Conservation (phyloP, 192 early-diverging fungal genomes). For the Spinellus fusiger region DNA sequence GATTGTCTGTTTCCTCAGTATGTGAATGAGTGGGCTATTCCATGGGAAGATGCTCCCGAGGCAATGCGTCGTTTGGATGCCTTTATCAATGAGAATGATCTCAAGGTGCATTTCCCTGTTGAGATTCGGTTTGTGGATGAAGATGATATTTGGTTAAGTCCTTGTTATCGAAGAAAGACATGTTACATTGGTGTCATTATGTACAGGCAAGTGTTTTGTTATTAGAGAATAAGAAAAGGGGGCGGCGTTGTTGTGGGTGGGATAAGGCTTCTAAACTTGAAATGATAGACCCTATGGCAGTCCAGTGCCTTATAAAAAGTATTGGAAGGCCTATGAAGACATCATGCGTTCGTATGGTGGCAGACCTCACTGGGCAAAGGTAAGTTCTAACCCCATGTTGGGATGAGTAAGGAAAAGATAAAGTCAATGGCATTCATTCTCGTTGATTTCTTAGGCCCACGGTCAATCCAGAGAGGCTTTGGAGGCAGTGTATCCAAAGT, state of each 20-base stretch:
- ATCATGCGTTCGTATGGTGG: constrained; percentile 63
- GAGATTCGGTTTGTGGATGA: constrained; percentile 64
- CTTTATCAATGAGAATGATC: constrained; percentile 46
- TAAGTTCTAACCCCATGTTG: not conserved
- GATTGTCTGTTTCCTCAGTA: constrained; percentile 69
- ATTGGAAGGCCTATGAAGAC: constrained; percentile 64
- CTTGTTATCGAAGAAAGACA: constrained; percentile 53
- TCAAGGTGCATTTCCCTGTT: constrained; percentile 67
- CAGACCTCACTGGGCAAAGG: constrained; percentile 77
- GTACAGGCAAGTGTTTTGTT: constrained; percentile 44
- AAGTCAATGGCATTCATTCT: not conserved
- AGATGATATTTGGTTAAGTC: constrained; percentile 69
- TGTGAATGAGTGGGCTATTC: constrained; percentile 74
- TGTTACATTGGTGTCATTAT: constrained; percentile 78
- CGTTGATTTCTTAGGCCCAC: constrained; percentile 39
- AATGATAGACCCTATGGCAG: constrained; percentile 55
- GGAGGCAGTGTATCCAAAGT: constrained; percentile 52
- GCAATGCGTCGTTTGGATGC: constrained; percentile 47
- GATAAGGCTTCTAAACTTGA: no score
- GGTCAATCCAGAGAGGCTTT: constrained; percentile 48
- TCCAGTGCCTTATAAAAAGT: constrained; percentile 64
- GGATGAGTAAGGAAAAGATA: not conserved
- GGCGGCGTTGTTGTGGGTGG: no score
- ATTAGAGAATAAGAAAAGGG: not conserved
- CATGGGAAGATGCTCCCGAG: constrained; percentile 46